Evolutionary conservation across 768 basidiomycete genomes (phyloP), one percentile per base, ranked within the genome.

Genomic region (Harrya chromipes): DNA sequence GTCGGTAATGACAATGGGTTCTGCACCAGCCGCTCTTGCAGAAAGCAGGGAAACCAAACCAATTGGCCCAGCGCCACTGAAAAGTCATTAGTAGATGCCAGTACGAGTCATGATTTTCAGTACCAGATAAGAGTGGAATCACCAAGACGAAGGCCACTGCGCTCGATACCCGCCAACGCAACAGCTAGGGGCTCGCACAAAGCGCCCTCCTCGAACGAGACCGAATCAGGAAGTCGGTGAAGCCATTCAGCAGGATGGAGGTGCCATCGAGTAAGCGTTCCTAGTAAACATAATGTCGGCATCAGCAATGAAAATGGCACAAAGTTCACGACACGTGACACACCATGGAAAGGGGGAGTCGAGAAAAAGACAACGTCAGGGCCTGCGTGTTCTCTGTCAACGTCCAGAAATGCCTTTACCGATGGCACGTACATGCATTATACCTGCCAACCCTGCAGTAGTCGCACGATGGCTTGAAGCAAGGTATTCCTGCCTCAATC

Each of bases 1-100:
- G 60, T 85, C 84, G 12, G 84, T 85, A 34, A 85, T 85, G 42
- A 85, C 72, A 51, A 85, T 78, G 6, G 84, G 84, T 49, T 85
- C 82, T 14, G 83, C 84, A 7, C 84, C 84, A 36, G 84, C 84
- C 40, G 84, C 84, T 39, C 81, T 73, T 7, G 83, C 81, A 43
- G 83, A 79, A 26, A 85, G 73, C 17, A 85, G 71, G 16, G 83
- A 72, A 21, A 81, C 70, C 19, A 85, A 71, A 16, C 84, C 84
- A 46, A 86, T 85, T 3, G 84, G 84, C 16, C 84, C 84, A 20
- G 83, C 81, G 47, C 84, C 84, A 59, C 82, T 84, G 49, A 42
- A 49, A 31, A 43, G 17, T 13, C 21, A 37, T 66, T 38, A 67
- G 34, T 19, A 24, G 12, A 42, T 23, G 42, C 36, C n/a, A 42